These are phyloP conservation scores for Tylopilus orsonianus DNA, from an alignment of 1,284 basidiomycete species.

Conservation along the genomic window DNA sequence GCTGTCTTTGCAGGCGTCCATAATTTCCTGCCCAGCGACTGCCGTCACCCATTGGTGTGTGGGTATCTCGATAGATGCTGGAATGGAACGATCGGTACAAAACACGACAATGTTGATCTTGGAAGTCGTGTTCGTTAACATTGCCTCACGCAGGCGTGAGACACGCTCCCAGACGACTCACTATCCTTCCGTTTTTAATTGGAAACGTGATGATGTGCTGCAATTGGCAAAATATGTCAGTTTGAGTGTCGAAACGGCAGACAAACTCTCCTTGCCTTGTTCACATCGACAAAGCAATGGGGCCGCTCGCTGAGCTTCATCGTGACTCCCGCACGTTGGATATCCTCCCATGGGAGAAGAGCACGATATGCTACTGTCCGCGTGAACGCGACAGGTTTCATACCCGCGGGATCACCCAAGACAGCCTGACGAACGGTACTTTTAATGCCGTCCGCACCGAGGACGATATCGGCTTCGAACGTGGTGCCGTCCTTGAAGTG, in stretches of 20 bases:
- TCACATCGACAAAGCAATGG: conserved; percentile 42
- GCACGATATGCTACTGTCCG: conserved; percentile 48
- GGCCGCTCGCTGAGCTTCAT: conserved; percentile 38
- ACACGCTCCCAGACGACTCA: conserved; percentile 23
- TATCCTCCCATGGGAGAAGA: conserved; percentile 39
- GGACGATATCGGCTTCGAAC: conserved; percentile 48
- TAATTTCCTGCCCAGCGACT: conserved; percentile 44
- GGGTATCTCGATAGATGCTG: conserved; percentile 37
- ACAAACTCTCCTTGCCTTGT: conserved; percentile 41
- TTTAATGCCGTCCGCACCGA: conserved; percentile 56
- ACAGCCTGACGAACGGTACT: conserved; percentile 44
- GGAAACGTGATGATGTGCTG: conserved; percentile 61
- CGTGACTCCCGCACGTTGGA: conserved; percentile 43
- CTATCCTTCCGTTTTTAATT: conserved; percentile 44
- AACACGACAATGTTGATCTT: conserved; percentile 60
- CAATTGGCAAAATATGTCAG: neutral
- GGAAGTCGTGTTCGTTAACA: neutral
- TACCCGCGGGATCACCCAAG: conserved; percentile 27
- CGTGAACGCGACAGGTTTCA: conserved; percentile 38
- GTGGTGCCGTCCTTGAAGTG: conserved; percentile 48
- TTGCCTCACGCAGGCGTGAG: neutral
- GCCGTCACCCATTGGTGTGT: conserved; percentile 47
- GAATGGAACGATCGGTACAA: conserved; percentile 39
- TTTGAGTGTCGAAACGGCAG: too few species aligned
- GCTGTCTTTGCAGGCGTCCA: conserved; percentile 49